Conservation (phyloP, 306 rosid genomes). For the Fragaria nilgerrensis region DNA sequence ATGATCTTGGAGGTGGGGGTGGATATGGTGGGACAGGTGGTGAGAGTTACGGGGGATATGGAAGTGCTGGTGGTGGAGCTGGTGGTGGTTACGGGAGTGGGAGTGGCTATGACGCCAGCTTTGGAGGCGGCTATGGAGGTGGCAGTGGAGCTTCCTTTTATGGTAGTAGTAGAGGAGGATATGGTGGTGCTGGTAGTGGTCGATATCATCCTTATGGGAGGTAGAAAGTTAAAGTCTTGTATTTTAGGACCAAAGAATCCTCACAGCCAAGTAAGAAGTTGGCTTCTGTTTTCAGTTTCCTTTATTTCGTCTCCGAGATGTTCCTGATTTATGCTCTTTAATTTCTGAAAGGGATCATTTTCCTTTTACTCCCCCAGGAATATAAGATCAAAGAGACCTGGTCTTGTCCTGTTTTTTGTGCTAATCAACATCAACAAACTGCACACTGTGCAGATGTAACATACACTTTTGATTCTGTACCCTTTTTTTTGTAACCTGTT, state of each 20-base stretch:
- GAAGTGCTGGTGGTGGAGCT: constrained; percentile 48
- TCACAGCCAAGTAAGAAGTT: constrained; percentile 24
- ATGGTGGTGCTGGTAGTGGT: constrained; percentile 64
- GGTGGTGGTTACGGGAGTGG: constrained; percentile 62
- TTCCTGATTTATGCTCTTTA: not conserved
- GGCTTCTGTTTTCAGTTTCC: constrained; percentile 22
- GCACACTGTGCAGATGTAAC: constrained; percentile 33
- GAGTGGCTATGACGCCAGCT: constrained; percentile 58
- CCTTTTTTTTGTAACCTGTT: not conserved
- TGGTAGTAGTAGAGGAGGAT: constrained; percentile 88
- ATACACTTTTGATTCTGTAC: not conserved
- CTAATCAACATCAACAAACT: constrained; percentile 13
- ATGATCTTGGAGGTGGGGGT: constrained; percentile 66
- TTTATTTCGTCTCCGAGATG: constrained; percentile 7
- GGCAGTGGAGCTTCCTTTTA: constrained; percentile 76
- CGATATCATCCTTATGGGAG: constrained; percentile 97
- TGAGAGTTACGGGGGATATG: constrained; percentile 74
- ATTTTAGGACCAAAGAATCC: constrained; percentile 34
- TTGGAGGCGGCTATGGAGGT: constrained; percentile 70
- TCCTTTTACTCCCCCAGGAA: not conserved
- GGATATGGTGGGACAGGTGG: constrained; percentile 69
- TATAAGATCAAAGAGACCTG: constrained; percentile 10
- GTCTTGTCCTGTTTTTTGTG: not conserved
- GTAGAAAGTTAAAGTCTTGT: constrained; percentile 35
- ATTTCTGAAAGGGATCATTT: constrained; percentile 1